phyloP scores from a whole-genome alignment of 2,329 filamentous ascomycete genomes.

The Pyrenochaeta sp. region DNA sequence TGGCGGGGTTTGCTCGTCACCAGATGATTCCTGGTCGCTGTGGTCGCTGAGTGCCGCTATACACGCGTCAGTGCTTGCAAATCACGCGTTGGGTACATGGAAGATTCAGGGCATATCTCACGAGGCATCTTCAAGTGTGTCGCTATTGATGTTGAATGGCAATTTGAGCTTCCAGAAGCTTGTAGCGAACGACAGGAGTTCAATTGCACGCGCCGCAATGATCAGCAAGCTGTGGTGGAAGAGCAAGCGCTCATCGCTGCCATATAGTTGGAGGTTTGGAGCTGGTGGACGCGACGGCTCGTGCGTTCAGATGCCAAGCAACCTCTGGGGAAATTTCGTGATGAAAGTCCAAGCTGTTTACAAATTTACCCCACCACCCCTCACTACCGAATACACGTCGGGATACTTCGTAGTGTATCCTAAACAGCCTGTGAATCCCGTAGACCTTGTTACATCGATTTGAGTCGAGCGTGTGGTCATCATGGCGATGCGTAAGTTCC shows the following conservation, averaged over 20 bases:
- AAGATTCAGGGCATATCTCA: constrained; percentile 31
- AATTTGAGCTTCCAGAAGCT: constrained; percentile 10
- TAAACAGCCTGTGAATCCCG: constrained; percentile 4
- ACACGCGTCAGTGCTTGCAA: constrained; percentile 22
- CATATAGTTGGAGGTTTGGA: constrained; percentile 6
- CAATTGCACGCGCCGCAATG: constrained; percentile 18
- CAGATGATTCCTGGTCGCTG: constrained; percentile 38
- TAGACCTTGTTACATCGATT: constrained; percentile 4
- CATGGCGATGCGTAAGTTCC: constrained; percentile 53
- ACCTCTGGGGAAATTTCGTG: constrained; percentile 38
- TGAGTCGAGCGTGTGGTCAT: constrained; percentile 24
- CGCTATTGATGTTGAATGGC: constrained; percentile 12
- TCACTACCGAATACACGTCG: constrained; percentile 22
- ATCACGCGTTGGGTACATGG: constrained; percentile 4
- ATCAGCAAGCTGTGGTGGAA: constrained; percentile 2
- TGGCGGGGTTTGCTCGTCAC: constrained; percentile 38
- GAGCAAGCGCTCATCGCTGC: neutral
- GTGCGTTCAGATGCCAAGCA: constrained; percentile 25
- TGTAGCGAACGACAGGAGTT: neutral
- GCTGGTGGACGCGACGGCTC: constrained; percentile 8
- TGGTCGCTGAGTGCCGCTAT: constrained; percentile 53
- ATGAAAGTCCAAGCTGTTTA: constrained; percentile 28
- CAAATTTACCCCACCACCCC: constrained; percentile 40
- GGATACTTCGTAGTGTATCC: constrained; percentile 3
- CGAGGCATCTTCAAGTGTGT: constrained; percentile 42